Evolutionary conservation across 2,329 filamentous ascomycete genomes (phyloP).

Genomic region (Trichoderma sp.): DNA sequence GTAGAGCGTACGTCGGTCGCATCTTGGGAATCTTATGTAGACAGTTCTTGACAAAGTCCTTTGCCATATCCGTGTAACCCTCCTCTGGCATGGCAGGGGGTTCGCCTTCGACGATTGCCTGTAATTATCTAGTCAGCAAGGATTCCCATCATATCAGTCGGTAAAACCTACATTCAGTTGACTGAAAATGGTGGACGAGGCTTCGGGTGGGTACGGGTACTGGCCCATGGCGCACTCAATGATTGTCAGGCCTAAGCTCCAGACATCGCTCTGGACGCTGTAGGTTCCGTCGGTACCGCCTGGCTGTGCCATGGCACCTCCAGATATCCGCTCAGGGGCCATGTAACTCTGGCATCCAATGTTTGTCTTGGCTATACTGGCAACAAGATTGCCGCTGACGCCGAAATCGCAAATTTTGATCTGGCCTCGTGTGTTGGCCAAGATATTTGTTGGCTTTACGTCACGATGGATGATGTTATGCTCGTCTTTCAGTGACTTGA

Average conservation of each 20-base stretch:
- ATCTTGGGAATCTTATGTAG: constrained; percentile 90
- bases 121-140: constrained; percentile 20
- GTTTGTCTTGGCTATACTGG: constrained; percentile 97
- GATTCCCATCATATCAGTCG: not conserved
- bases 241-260: constrained; percentile 90
- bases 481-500: constrained; percentile 92
- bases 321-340: constrained; percentile 93
- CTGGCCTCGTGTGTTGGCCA: constrained; percentile 84
- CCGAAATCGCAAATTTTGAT: constrained; percentile 99
- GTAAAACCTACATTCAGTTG: constrained; percentile 79
- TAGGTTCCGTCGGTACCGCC: constrained; percentile 79
- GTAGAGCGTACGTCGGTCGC: constrained; percentile 88
- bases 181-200: constrained; percentile 97
- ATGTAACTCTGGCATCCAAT: constrained; percentile 99
- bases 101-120: constrained; percentile 99
- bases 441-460: constrained; percentile 98
- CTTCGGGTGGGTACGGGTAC: constrained; percentile 96
- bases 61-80: constrained; percentile 74
- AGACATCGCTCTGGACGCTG: constrained; percentile 96
- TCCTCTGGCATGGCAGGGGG: constrained; percentile 80
- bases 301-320: constrained; percentile 72
- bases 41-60: constrained; percentile 84
- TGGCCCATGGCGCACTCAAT: constrained; percentile 93
- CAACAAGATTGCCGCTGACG: constrained; percentile 92
- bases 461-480: constrained; percentile 99